Evolutionary conservation across 1,284 basidiomycete genomes (phyloP), one percentile per base, ranked within the genome.

Genomic region (Ganoderma multipileum): DNA sequence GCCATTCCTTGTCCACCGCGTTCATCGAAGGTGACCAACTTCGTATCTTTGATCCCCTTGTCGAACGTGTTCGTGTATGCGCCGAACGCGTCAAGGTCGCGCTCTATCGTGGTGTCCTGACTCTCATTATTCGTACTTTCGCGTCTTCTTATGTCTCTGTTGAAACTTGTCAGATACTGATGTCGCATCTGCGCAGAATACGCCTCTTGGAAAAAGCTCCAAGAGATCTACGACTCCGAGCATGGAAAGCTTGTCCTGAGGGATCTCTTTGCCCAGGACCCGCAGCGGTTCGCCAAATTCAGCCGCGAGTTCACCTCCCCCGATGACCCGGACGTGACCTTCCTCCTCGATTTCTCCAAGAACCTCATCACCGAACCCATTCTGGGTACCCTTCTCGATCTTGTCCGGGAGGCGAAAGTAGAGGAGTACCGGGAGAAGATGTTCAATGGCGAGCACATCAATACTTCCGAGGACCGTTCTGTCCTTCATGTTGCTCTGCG

Each of bases 311-410:
- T 95, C 84, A 86, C 84, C 68, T 89, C 91, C 64, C 81, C 84
- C 8, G 86, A 86, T 50, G 88, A 89, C 61, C 87, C 91, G 41
- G 85, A 89, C 71, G 91, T 93, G 67, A 91, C 92, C 65, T 88
- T 99, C 83, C 88, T 99, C 71, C 87, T 98, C 78, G 97, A 99
- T 83, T 98, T 94, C 84, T 97, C 95, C 78, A 99, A 99, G 85
- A 98, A 99, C 83, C 83, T 99, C 72, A 89, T 99, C 86, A 96
- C 94, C 71, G 86, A 95, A 76, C 90, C 95, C 71, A 90, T 99
- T 80, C 87, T 96, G 70, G 82, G 86, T 23, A 84, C 88, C 20
- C 90, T 98, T 65, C 86, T 99, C 75, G 82, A 86, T 38, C 91
- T 99, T 70, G 95, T 91, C 30, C 87, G 90, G 70, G 96, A 99